Evolutionary conservation across 2,329 filamentous ascomycete genomes (phyloP).

Genomic region (Magnaporthiopsis rhizophila): DNA sequence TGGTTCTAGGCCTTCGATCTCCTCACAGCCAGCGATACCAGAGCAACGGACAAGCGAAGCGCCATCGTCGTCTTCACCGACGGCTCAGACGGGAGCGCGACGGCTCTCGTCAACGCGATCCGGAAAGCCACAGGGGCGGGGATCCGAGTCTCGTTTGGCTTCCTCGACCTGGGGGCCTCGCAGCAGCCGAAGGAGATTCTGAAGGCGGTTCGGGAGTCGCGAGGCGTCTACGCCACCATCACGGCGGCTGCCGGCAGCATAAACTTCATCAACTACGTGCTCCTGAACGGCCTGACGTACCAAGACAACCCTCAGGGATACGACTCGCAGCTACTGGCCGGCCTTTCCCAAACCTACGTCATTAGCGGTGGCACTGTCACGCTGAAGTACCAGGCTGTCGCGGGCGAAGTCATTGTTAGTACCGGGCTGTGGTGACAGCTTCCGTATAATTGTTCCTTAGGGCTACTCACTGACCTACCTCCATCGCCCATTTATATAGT

Average conservation of each 20-base stretch:
- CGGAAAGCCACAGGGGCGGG: slow-evolving; percentile 18
- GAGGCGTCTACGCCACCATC: slow-evolving; percentile 18
- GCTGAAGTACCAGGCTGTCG: slow-evolving; percentile 14
- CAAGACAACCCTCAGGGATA: slow-evolving; percentile 17
- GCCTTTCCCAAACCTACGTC: slow-evolving; percentile 15
- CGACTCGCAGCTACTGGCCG: slow-evolving; percentile 15
- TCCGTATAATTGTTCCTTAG: not conserved
- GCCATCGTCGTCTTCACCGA: slow-evolving; percentile 20
- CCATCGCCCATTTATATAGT: not conserved
- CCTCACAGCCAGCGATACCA: slow-evolving; percentile 10
- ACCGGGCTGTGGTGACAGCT: not conserved
- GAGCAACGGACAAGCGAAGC: slow-evolving; percentile 13
- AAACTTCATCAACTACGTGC: slow-evolving; percentile 18
- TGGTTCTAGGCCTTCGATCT: slow-evolving; percentile 9
- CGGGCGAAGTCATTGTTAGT: slow-evolving; percentile 14
- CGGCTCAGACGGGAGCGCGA: slow-evolving; percentile 12
- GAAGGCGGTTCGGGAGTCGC: slow-evolving; percentile 13
- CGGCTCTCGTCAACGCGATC: slow-evolving; percentile 14
- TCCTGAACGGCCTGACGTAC: slow-evolving; percentile 17
- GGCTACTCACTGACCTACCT: not conserved
- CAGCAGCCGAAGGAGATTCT: slow-evolving; percentile 14
- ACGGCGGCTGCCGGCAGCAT: slow-evolving; percentile 13
- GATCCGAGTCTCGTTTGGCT: slow-evolving; percentile 20
- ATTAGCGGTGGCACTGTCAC: slow-evolving; percentile 14
- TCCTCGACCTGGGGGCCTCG: slow-evolving; percentile 12